A percentile compares a stretch with the other conserved stretches of the same genome.
Evolutionary conservation across 2,329 filamentous ascomycete genomes (phyloP).

Genomic region (Scedosporium apiospermum): DNA sequence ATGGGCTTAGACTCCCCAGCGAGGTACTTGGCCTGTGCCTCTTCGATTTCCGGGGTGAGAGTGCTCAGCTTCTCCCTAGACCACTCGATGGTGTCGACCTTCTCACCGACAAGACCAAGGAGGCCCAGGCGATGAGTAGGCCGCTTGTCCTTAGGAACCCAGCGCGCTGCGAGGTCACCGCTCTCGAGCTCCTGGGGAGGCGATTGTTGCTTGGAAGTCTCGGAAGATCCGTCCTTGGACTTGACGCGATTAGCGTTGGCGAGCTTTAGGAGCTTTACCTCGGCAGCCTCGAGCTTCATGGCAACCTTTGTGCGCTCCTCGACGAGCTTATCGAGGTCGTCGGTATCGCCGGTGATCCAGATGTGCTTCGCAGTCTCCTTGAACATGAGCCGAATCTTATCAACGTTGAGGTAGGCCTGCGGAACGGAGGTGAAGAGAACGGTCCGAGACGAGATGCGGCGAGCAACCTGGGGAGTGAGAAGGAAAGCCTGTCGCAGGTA

Average conservation of each 20-base stretch:
- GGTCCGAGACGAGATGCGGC: constrained; percentile 80
- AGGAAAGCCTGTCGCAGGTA: constrained; percentile 89
- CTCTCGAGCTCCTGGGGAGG: constrained; percentile 44
- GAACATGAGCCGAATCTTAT: constrained; percentile 71
- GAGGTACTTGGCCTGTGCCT: constrained; percentile 57
- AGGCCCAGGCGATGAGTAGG: constrained; percentile 59
- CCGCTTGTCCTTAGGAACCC: constrained; percentile 57
- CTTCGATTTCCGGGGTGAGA: constrained; percentile 57
- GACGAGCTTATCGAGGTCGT: constrained; percentile 70
- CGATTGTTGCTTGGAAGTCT: constrained; percentile 28
- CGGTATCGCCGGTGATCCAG: constrained; percentile 73
- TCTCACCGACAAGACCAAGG: constrained; percentile 52
- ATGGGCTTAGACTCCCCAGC: constrained; percentile 55
- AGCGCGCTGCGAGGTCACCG: constrained; percentile 46
- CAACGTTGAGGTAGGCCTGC: constrained; percentile 63
- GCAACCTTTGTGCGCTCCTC: constrained; percentile 72
- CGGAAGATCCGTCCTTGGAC: constrained; percentile 47
- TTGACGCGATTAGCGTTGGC: constrained; percentile 67
- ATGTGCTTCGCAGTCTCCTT: constrained; percentile 71
- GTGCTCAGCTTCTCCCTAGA: constrained; percentile 46
- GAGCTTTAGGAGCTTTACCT: constrained; percentile 73
- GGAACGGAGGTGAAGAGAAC: constrained; percentile 86
- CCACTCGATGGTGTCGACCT: constrained; percentile 83
- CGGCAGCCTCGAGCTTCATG: constrained; percentile 74
- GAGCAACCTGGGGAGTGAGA: constrained; percentile 72